Conservation (phyloP, 192 early-diverging fungal genomes). For the Gryganskiella cystojenkinii region DNA sequence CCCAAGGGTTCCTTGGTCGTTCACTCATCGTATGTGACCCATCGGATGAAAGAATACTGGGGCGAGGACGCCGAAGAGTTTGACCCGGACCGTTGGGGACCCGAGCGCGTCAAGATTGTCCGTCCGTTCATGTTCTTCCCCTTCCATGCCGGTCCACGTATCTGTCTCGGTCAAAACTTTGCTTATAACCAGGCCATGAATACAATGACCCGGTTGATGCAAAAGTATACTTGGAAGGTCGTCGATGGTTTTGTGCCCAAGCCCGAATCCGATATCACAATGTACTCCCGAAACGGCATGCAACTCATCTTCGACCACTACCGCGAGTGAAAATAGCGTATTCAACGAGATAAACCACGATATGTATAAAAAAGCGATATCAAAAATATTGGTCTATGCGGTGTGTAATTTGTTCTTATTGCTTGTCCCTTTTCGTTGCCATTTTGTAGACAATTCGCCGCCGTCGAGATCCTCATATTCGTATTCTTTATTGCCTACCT, state of each 20-base stretch:
- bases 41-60: conserved; percentile 59
- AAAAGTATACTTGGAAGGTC: conserved; percentile 42
- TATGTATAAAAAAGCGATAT: no score
- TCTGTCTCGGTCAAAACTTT: conserved; percentile 53
- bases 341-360: no score
- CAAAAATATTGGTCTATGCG: no score
- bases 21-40: conserved; percentile 52
- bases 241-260: conserved; percentile 44
- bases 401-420: no score
- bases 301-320: conserved; percentile 47
- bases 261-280: conserved; percentile 50
- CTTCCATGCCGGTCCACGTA: conserved; percentile 57
- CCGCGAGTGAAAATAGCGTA: conserved; percentile 19
- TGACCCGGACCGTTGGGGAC: conserved; percentile 63
- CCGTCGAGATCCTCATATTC: no score
- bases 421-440: no score
- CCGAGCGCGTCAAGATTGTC: conserved; percentile 42
- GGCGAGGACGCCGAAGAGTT: conserved; percentile 57
- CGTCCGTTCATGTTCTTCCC: conserved; percentile 61
- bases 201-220: conserved; percentile 43
- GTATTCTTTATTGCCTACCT: no score
- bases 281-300: conserved; percentile 52
- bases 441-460: no score
- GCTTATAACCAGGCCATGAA: conserved; percentile 54
- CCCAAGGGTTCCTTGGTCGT: conserved; percentile 56